Evolutionary conservation across 768 basidiomycete genomes (phyloP), one percentile per base, ranked within the genome.

Genomic region (Rhizopogon roseolus): DNA sequence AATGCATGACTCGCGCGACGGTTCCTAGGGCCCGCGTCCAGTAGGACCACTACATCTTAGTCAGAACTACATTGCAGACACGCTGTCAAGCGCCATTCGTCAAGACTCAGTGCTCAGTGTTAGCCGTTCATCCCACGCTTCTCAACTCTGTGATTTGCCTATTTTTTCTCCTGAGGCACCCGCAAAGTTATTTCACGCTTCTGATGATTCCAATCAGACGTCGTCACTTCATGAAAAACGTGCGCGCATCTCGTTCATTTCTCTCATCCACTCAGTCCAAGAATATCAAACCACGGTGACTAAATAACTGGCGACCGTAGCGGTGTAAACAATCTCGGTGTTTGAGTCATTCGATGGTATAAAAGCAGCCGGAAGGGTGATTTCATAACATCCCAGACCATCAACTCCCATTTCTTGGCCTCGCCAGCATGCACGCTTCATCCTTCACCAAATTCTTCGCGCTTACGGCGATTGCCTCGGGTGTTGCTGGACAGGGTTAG

Each of bases 371-470:
- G 4, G 7, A 16, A 44, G 25, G 25, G n/a, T 6, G 13, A 50
- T 29, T 36, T n/a, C 10, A 25, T 46, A 39, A 9, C 39, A 46
- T 49, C 38, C 28, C 17, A 32, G 6, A 37, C 16, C 19, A 43
- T 25, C n/a, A 32, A 42, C n/a, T 40, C 45, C 19, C 49, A 16
- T 32, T 32, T 34, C 19, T 19, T 46, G 13, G 9, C 14, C 38
- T 54, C 52, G 13, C 38, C 25, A 46, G 5, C 17, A 66, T 68
- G 65, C 40, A 67, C 32, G 39, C 40, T 57, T 52, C 62, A 42
- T 38, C 60, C 36, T 38, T 57, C 14, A 42, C 54, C 38, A 55
- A 6, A n/a, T 50, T 68, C 22, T 54, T 46, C 38, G 60, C 54
- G 19, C 32, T 46, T 34, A 32, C 19, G 19, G 32, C 14, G 11